These are phyloP conservation scores for Marsdenia floribunda DNA, from an alignment of 257 asterid genomes.

Conservation along the genomic window DNA sequence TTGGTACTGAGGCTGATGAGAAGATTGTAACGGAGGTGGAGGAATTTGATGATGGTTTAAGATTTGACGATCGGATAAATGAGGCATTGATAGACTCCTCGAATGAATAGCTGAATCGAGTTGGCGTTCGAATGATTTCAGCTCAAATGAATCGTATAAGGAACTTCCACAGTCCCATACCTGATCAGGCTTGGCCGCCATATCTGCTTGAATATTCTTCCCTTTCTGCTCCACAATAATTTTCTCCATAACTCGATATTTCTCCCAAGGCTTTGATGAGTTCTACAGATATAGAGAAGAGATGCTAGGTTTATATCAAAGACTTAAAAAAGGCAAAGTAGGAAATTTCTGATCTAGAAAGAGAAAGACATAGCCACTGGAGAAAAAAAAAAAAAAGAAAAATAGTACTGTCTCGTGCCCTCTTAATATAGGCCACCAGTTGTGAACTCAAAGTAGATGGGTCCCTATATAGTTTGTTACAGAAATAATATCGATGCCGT, in stretches of 20 bases:
- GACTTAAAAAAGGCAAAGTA: too few relatives aligned
- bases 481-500: too few relatives aligned
- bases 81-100: constrained; percentile 73
- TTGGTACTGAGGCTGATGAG: constrained; percentile 12
- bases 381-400: too few relatives aligned
- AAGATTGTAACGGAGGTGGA: constrained; percentile 1
- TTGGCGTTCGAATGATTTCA: constrained; percentile 51
- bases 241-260: constrained; percentile 8
- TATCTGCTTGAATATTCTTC: constrained; percentile 3
- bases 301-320: neutral
- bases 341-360: neutral
- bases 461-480: too few relatives aligned
- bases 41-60: neutral
- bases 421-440: constrained; percentile 14
- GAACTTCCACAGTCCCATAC: constrained; percentile 83
- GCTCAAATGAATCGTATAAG: constrained; percentile 72
- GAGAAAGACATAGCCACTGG: neutral
- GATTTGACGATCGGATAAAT: constrained; percentile 38
- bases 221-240: constrained; percentile 14
- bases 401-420: constrained; percentile 14
- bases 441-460: too few relatives aligned
- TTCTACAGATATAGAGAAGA: neutral
- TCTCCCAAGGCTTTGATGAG: neutral
- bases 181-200: constrained; percentile 10
- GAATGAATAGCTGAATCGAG: constrained; percentile 61